These are phyloP conservation scores for Plenodomus lindquistii DNA, from an alignment of 2,329 filamentous ascomycete genomes.

Conservation along the genomic window DNA sequence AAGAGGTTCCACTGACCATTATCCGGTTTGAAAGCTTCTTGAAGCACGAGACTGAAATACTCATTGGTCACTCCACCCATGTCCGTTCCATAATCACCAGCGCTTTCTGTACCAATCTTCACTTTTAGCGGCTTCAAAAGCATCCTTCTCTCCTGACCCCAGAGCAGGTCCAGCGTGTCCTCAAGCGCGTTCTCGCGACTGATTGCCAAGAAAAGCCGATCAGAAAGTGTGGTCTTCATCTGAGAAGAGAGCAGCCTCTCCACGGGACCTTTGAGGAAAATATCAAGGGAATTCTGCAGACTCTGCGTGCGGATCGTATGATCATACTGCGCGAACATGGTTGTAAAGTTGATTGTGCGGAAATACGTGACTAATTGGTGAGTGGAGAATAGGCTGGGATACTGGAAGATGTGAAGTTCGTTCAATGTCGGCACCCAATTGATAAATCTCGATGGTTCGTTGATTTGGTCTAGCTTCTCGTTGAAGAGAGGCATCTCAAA, in stretches of 20 bases:
- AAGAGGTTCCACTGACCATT: constrained; percentile 58
- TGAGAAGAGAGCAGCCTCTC: constrained; percentile 32
- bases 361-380: constrained; percentile 80
- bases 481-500: constrained; percentile 78
- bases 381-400: constrained; percentile 77
- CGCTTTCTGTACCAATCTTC: constrained; percentile 72
- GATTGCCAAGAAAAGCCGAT: constrained; percentile 51
- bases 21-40: constrained; percentile 75
- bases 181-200: constrained; percentile 47
- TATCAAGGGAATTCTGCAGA: constrained; percentile 31
- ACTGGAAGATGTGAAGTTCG: constrained; percentile 75
- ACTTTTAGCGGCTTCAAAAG: constrained; percentile 86
- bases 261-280: constrained; percentile 27
- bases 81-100: constrained; percentile 85
- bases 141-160: constrained; percentile 81
- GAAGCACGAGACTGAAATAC: constrained; percentile 85
- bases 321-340: constrained; percentile 81
- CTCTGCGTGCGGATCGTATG: constrained; percentile 32
- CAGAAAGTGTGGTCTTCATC: constrained; percentile 40
- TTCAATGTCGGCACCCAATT: constrained; percentile 66
- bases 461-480: constrained; percentile 73
- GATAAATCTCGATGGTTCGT: constrained; percentile 70
- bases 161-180: constrained; percentile 76
- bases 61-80: constrained; percentile 96
- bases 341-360: constrained; percentile 81